Base-by-base conservation (phyloP, 1,284 basidiomycete genomes). In the Pascua sp. region DNA sequence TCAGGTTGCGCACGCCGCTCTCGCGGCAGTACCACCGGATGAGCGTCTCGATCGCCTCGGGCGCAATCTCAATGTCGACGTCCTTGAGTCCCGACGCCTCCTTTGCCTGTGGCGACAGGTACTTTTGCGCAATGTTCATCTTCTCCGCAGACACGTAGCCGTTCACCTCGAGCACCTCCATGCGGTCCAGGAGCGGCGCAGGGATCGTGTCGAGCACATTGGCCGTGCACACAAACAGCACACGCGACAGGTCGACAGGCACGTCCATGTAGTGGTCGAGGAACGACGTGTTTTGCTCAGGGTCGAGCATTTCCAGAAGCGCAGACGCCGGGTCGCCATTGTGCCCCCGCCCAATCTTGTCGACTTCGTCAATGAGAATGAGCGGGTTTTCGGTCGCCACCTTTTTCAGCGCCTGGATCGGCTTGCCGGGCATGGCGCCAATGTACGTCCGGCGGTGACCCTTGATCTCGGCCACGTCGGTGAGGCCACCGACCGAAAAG, bases 381-480 rank as follows among this genome's bases (percentile, higher is more conserved):
- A 98, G 82, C 1, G 95, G 95, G 75, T 99, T 99, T 80, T 97
- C 94, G 5, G 91, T 95, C 39, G 91, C 91, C 13, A 98, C 93
- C 62, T 95, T 88, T 80, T 97, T 98, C 59, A 98, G 78, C 2
- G 95, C 95, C 77, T 98, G 94, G 56, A 98, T 95, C 56, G 97
- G 94, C 82, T 98, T 98, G 51, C 95, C 94, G 0, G 95, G 95
- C 67, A 98, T 85, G 0, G 93, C 92, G 49, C 89, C 94, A 56
- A 97, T 93, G 72, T 98, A 98, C 17, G 95, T 99, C 71, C 96
- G 81, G 67, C 96, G 81, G 75, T 99, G 95, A 4, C 96, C 96
- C 80, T 98, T 98, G 77, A 99, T 98, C 82, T 98, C 96, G 54
- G 95, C 96, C 0, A 98, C 94, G 72, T 98, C 95, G 56, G 91